Evolutionary conservation across 2,329 filamentous ascomycete species (phyloP), one percentile per base, ranked within the genome.

Genomic region (Fusarium chuoi): DNA sequence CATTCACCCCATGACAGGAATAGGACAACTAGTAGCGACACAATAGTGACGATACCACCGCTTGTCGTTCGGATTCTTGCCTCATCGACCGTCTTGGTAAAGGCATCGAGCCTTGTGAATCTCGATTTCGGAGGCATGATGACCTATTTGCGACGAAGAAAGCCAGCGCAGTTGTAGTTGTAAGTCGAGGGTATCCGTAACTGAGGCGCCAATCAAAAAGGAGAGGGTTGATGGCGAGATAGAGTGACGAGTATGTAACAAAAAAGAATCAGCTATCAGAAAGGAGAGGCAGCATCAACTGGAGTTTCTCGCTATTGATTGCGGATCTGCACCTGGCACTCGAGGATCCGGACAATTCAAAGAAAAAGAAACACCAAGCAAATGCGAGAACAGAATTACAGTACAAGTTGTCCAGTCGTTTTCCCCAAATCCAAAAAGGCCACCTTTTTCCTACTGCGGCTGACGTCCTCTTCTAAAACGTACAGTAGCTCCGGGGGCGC

Each of bases 31-130:
- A 99, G 82, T 78, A 99, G 87, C 69, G 95, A 98, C 75, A 92
- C 89, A 78, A 99, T 95, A 63, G 96, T 99, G 79, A 99, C 94
- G 77, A 99, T 90, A 76, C 96, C 96, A 75, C 96, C 96, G 6
- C 95, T 98, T 12, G 95, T 98, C 38, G 96, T 99, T 79, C 97
- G 93, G 81, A 99, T 91, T 78, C 96, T 91, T 76, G 97, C 96
- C 90, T 99, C 96, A 83, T 99, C 96, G 78, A 99, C 96, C 18
- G 96, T 99, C 86, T 99, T 99, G 58, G 96, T 98, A 83, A 99
- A 99, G 88, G 96, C 96, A 84, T 99, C 96, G 74, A 99, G 94
- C 89, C 93, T 92, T 68, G 94, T 98, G 82, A 99, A 98, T 83
- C 96, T 92, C 78, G 94, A 97, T 87, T 97, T 98, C 80, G 92